Evolutionary conservation across 163 green algal genomes (phyloP), one percentile per base, ranked within the genome.

Genomic region (Prototheca wickerhamii): DNA sequence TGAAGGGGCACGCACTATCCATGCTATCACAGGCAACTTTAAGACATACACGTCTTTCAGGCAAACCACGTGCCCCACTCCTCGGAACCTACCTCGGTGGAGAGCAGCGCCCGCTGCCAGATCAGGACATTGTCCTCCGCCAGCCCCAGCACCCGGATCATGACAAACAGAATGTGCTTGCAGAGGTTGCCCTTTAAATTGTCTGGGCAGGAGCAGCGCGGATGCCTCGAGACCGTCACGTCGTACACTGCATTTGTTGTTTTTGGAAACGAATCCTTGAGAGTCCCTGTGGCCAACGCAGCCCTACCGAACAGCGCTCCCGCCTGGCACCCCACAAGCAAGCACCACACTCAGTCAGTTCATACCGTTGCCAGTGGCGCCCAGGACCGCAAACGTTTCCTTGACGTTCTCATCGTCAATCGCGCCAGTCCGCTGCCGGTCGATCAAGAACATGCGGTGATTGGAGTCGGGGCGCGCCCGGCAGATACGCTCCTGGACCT

Each of bases 121-220:
- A 91, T 75, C 18, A 86, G 31, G 2, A 78, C 76, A 61, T 89
- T 69, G 50, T 76, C 32, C 1, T 34, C 37, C 0, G 31, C 21
- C 50, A 84, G 64, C 32, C 71, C 61, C 44, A 91, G 76, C 61
- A 88, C 82, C n/a, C 84, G 64, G 60, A 91, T 68, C 74, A 86
- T 76, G 35, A 84, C 71, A 60, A 89, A 91, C 51, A 91, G 73
- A 4, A 80, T 67, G 75, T 91, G 84, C 76, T 89, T 89, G 83
- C 84, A 91, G 30, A 87, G 43, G 69, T 85, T 75, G 40, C 83
- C 75, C 44, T 76, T 80, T 21, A 29, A 64, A 34, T 65, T 58
- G 59, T 91, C 84, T 25, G 82, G 83, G 65, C 84, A 91, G 53
- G 66, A 80, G 74, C 84, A 91, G 58, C 42, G 25, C 0, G 82